Base-by-base conservation (phyloP, 768 basidiomycete genomes). In the Amanita jacksonii region DNA sequence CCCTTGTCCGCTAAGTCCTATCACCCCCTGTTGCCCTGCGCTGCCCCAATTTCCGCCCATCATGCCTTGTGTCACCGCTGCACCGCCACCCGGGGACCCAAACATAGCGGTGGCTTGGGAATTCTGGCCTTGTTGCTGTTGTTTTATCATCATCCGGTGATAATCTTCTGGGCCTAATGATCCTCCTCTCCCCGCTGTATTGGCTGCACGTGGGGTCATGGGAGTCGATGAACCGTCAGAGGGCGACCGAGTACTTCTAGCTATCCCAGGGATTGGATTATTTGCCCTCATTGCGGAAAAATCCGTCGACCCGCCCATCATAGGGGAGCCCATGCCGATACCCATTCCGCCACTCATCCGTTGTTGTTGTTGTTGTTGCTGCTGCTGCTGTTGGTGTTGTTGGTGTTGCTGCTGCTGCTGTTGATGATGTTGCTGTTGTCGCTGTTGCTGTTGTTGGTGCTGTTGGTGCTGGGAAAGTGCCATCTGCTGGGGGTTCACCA, bases 171-270 rank as follows among this genome's bases (percentile, higher is more conserved):
- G 70, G 36, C 68, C 65, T 50, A 68, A 59, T 32, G 64, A 61
- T 33, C 62, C 55, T 8, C 59, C 60, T 50, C 68, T 57, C 20
- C 59, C 41, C 30, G 69, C 67, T 43, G 63, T 61, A 27, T 57
- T 45, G 28, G 69, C 68, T 44, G 62, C 61, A 41, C 74, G 66
- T 13, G 74, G 65, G 47, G 67, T 68, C 66, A 79, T 62, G 25
- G 76, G 72, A 41, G 75, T 67, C 23, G 69, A 64, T 19, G 66
- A 64, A 27, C 70, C 65, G 48, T 86, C 84, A 13, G 81, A 77
- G n/a, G 85, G 85, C 32, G 85, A 85, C 44, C 83, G 70, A 39
- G 76, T 74, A 51, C 78, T 85, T 52, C 85, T 68, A 16, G 84
- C 81, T 41, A 87, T 87, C 9, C 83, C 83, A 0, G 81, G 82